These are phyloP conservation scores for Umbelopsis vinacea DNA, from an alignment of 192 early-diverging fungal species.

Conservation along the genomic window DNA sequence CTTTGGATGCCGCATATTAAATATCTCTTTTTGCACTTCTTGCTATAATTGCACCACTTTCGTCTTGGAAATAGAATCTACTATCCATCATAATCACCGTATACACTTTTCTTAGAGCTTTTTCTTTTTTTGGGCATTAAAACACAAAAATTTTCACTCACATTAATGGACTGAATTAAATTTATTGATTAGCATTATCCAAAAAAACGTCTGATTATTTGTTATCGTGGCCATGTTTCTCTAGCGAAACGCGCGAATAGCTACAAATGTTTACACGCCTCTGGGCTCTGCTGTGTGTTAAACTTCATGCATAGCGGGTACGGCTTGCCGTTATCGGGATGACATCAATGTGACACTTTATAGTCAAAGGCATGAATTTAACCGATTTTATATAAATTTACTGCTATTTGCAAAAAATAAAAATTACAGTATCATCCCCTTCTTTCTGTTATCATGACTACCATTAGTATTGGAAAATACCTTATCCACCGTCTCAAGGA, in stretches of 20 bases:
- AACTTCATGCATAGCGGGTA: too few species aligned
- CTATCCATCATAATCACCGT: background rate
- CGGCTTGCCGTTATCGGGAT: background rate
- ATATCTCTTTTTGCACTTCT: background rate
- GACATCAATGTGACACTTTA: background rate
- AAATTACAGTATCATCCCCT: background rate
- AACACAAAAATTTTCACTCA: too few species aligned
- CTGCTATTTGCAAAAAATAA: background rate
- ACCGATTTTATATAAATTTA: background rate
- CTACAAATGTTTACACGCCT: too few species aligned
- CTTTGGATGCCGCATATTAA: conserved; percentile 55
- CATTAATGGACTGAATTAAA: too few species aligned
- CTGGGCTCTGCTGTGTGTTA: too few species aligned
- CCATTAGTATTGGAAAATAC: conserved; percentile 41
- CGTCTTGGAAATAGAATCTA: background rate
- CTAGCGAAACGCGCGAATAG: too few species aligned
- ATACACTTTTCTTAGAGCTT: too few species aligned
- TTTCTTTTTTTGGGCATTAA: too few species aligned
- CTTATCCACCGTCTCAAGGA: conserved; percentile 49
- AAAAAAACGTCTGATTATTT: too few species aligned
- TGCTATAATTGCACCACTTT: background rate
- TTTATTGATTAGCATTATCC: too few species aligned
- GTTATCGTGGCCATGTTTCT: too few species aligned
- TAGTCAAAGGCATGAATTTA: background rate
- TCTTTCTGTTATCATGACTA: background rate